Evolutionary conservation across 495 filamentous ascomycete species (phyloP).

Genomic region (Xylaria scruposa): DNA sequence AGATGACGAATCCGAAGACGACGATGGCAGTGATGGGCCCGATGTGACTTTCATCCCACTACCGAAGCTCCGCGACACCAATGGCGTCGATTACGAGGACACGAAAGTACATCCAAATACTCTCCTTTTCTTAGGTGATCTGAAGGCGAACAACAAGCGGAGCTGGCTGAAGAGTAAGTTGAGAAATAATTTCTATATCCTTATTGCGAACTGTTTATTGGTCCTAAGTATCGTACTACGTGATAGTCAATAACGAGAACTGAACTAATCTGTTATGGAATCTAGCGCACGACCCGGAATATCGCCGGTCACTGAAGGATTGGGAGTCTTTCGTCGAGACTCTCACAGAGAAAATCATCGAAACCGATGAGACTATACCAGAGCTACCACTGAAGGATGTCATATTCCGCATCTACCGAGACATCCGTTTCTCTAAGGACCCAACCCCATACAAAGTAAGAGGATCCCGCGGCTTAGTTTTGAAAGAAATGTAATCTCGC

Average conservation of each 20-base stretch:
- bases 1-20: constrained; percentile 41
- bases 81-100: constrained; percentile 70
- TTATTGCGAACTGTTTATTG: neutral
- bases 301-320: constrained; percentile 75
- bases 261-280: constrained; percentile 38
- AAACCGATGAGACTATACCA: constrained; percentile 77
- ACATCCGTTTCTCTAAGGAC: constrained; percentile 78
- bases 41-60: constrained; percentile 67
- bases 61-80: constrained; percentile 71
- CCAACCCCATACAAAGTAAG: constrained; percentile 85
- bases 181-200: neutral
- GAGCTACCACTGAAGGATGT: constrained; percentile 84
- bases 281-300: constrained; percentile 74
- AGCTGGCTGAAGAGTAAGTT: constrained; percentile 78
- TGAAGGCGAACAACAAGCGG: constrained; percentile 79
- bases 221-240: no score
- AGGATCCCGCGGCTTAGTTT: no score
- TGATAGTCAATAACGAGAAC: neutral
- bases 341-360: constrained; percentile 71
- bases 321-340: constrained; percentile 76
- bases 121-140: constrained; percentile 74
- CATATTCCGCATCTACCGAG: constrained; percentile 85
- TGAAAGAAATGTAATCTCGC: neutral
- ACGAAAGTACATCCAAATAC: constrained; percentile 82
- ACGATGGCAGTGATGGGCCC: constrained; percentile 45